Base-by-base conservation (phyloP, 371 early-diverging fungal genomes). In the Caulochytrium protostelioides region DNA sequence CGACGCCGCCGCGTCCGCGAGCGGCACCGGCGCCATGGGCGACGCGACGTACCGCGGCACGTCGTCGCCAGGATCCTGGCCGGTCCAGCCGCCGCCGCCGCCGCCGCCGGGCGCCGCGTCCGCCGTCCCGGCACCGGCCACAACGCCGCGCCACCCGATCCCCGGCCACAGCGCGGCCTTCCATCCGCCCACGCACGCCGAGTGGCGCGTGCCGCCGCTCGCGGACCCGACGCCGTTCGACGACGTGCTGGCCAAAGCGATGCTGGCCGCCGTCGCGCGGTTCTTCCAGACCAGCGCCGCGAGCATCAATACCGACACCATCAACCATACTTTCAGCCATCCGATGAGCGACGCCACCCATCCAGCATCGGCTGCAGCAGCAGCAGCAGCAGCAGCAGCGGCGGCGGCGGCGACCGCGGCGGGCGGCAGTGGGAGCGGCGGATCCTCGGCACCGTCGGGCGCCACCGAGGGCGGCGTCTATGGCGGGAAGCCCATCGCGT, bases 191-290 rank as follows among this genome's bases (percentile, higher is more conserved):
- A n/a, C n/a, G 12, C 15, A 10, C n/a, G 31, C 31, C 6, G 31
- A 31, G 12, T n/a, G 8, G 9, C 8, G 12, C 6, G 8, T 38
- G 26, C 28, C 31, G 3, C 15, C 32, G 18, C 27, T 50, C 2
- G 18, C 28, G 6, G 81, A 78, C 42, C 82, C 82, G 22, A 79
- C 78, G 20, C 70, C 79, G 27, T 50, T 79, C 22, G 80, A 78
- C 5, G 83, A 82, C 24, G 31, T 41, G 10, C 48, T 79, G 4
- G 75, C 74, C 12, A 73, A 70, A 41, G 64, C 57, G 30, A 56
- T 79, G 4, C 56, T 79, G 6, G 56, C 55, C 33, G 56, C 68
- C 14, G 48, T 78, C 40, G 58, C 68, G 10, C 55, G 71, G 14
- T 76, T 73, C 46, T 60, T 82, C 49, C 64, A 74, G 39, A 52